Evolutionary conservation across 2,329 filamentous ascomycete species (phyloP).

Genomic region (Alternaria longipes): DNA sequence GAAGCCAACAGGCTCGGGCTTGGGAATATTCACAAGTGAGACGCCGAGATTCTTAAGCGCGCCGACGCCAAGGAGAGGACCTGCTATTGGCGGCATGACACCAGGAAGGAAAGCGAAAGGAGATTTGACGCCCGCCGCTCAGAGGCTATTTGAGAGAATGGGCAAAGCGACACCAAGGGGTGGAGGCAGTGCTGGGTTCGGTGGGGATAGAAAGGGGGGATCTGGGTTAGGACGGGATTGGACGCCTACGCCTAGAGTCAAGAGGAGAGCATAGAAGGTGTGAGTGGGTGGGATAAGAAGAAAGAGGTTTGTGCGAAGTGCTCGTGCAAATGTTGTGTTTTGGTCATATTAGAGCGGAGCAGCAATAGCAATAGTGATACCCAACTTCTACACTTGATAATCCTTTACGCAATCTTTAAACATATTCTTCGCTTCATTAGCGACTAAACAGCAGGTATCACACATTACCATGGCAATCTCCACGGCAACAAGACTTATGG

Average conservation of each 20-base stretch:
- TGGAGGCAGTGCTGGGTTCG: conserved; percentile 31
- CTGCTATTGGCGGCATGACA: conserved; percentile 58
- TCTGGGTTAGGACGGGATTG: conserved; percentile 30
- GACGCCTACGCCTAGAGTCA: conserved; percentile 42
- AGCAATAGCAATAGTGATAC: neutral
- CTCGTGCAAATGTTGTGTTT: conserved; percentile 28
- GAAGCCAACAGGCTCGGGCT: conserved; percentile 28
- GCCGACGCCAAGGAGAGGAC: conserved; percentile 69
- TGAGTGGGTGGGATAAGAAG: neutral
- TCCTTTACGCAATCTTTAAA: neutral
- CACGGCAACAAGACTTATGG: neutral
- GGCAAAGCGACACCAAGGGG: conserved; percentile 48
- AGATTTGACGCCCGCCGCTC: conserved; percentile 74
- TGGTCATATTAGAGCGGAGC: neutral
- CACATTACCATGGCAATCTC: neutral
- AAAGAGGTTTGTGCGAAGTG: conserved; percentile 33
- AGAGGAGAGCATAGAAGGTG: conserved; percentile 7
- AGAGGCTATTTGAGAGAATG: conserved; percentile 55
- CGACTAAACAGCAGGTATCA: neutral
- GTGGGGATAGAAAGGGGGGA: conserved; percentile 4
- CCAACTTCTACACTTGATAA: neutral
- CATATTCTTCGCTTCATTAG: no score
- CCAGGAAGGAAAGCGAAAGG: conserved; percentile 63
- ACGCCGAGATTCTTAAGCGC: conserved; percentile 74
- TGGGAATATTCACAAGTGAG: conserved; percentile 45